These are phyloP conservation scores for Turritis glabra DNA, from an alignment of 345 rosid genomes.

Conservation along the genomic window DNA sequence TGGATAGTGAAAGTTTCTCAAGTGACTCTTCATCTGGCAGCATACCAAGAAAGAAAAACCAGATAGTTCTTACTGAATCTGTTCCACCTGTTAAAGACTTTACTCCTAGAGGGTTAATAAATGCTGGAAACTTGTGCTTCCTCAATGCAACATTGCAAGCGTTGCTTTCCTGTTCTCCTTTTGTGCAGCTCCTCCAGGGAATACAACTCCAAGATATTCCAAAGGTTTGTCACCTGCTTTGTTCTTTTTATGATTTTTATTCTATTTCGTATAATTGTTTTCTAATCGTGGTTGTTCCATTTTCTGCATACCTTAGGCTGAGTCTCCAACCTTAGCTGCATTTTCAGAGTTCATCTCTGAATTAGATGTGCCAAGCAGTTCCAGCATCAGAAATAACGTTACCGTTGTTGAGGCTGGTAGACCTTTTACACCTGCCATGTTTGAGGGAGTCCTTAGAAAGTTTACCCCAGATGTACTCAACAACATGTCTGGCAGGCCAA, in stretches of 20 bases:
- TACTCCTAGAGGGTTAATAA: slow-evolving; percentile 80
- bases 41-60: slow-evolving; percentile 35
- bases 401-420: slow-evolving; percentile 59
- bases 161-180: slow-evolving; percentile 80
- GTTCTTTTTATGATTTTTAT: neutral
- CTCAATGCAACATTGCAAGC: slow-evolving; percentile 94
- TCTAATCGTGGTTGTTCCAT: slow-evolving; percentile 16
- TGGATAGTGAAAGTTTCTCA: slow-evolving; percentile 42
- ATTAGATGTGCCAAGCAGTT: slow-evolving; percentile 51
- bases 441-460: slow-evolving; percentile 69
- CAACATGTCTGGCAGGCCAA: slow-evolving; percentile 78
- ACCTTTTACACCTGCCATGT: slow-evolving; percentile 84
- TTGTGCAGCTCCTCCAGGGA: slow-evolving; percentile 73
- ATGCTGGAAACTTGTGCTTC: slow-evolving; percentile 86
- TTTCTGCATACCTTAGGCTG: slow-evolving; percentile 54
- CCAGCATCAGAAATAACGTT: slow-evolving; percentile 52
- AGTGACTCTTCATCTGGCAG: slow-evolving; percentile 35
- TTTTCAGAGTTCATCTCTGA: slow-evolving; percentile 69
- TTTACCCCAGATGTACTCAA: slow-evolving; percentile 87
- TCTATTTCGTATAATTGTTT: neutral
- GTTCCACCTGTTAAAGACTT: slow-evolving; percentile 43
- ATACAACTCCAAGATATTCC: slow-evolving; percentile 56
- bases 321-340: slow-evolving; percentile 73
- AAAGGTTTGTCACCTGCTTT: slow-evolving; percentile 48
- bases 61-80: slow-evolving; percentile 44